phyloP scores from a whole-genome alignment of 2,329 filamentous ascomycete genomes.

The Byssothecium circinans region DNA sequence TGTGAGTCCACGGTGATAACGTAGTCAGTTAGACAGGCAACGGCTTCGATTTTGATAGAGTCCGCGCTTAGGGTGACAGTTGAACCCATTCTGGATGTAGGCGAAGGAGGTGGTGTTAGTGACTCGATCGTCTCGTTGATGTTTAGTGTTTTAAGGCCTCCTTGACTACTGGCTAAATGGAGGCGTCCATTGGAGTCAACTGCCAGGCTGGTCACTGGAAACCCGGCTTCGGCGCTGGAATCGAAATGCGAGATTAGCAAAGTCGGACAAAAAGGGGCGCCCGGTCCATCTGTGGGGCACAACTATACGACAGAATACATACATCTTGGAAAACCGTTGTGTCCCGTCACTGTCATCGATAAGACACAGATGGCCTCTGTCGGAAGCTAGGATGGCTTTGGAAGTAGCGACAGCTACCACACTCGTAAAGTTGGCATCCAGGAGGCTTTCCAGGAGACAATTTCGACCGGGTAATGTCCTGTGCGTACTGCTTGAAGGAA shows the following conservation, averaged over 20 bases:
- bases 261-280: too few species aligned
- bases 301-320: too few species aligned
- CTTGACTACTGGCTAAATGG: conserved; percentile 70
- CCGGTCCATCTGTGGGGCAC: too few species aligned
- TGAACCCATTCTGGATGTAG: conserved; percentile 37
- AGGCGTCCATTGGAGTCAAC: conserved; percentile 60
- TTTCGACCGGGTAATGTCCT: conserved; percentile 84
- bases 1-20: conserved; percentile 67
- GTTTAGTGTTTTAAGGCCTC: conserved; percentile 53
- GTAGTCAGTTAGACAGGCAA: conserved; percentile 41
- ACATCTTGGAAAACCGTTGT: conserved; percentile 68
- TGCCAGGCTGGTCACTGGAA: conserved; percentile 68
- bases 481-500: conserved; percentile 46
- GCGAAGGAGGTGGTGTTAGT: conserved; percentile 39
- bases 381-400: conserved; percentile 81
- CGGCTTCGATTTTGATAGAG: conserved; percentile 40
- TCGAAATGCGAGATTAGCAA: too few species aligned
- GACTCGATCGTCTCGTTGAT: conserved; percentile 38
- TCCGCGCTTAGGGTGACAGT: conserved; percentile 28
- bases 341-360: conserved; percentile 75
- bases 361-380: conserved; percentile 85
- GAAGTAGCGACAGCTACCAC: conserved; percentile 71
- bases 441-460: conserved; percentile 76
- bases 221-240: conserved; percentile 59
- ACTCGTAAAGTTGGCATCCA: conserved; percentile 83